Evolutionary conservation across 257 asterid species (phyloP).

Genomic region (Gentiana straminea): DNA sequence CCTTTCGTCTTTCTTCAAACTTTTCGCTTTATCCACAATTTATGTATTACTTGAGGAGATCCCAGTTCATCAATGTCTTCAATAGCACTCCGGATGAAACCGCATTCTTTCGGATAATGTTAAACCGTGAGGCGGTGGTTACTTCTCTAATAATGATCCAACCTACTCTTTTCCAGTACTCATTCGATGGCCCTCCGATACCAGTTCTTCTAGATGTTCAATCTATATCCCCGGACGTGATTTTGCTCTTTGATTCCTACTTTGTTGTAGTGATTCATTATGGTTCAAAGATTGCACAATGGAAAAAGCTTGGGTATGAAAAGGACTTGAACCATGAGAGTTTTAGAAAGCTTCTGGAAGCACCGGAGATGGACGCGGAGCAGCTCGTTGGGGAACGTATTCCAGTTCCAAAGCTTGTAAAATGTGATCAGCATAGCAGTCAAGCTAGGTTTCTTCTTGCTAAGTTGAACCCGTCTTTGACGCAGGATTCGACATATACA

Average conservation of each 20-base stretch:
- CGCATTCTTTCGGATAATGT: slow-evolving; percentile 63
- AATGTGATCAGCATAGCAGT: slow-evolving; percentile 91
- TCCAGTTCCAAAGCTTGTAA: slow-evolving; percentile 77
- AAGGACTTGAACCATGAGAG: slow-evolving; percentile 69
- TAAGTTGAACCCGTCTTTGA: slow-evolving; percentile 79
- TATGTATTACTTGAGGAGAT: slow-evolving; percentile 78
- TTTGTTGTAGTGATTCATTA: slow-evolving; percentile 75
- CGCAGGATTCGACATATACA: slow-evolving; percentile 45
- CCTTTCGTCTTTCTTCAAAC: slow-evolving; percentile 68
- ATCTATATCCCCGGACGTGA: slow-evolving; percentile 75
- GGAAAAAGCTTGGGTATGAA: slow-evolving; percentile 81
- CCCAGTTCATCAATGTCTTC: slow-evolving; percentile 80
- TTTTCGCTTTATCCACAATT: slow-evolving; percentile 88
- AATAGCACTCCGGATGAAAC: slow-evolving; percentile 89
- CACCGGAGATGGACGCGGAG: slow-evolving; percentile 74
- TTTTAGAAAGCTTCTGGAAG: slow-evolving; percentile 67
- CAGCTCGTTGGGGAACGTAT: slow-evolving; percentile 64
- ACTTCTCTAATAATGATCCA: slow-evolving; percentile 84
- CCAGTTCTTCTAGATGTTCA: slow-evolving; percentile 77
- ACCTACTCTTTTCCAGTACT: slow-evolving; percentile 85
- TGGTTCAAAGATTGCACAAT: slow-evolving; percentile 80
- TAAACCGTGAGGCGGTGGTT: slow-evolving; percentile 88
- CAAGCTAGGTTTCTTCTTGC: slow-evolving; percentile 94
- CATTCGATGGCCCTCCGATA: slow-evolving; percentile 85
- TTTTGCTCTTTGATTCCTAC: slow-evolving; percentile 81